Conservation (phyloP, 1,284 basidiomycete genomes). For the Cerioporus squamosus region DNA sequence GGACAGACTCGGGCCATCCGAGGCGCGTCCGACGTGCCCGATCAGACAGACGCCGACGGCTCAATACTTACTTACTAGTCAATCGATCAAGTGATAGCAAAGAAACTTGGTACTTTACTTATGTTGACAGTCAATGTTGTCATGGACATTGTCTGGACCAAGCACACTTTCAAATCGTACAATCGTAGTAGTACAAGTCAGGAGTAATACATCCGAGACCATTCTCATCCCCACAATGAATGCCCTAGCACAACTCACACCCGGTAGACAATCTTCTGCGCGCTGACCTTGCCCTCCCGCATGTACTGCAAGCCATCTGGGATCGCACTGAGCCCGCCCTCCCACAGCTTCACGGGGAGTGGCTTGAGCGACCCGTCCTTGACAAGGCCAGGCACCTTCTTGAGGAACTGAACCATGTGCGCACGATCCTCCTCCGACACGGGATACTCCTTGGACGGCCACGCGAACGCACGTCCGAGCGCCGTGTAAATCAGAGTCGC, state of each 20-base stretch:
- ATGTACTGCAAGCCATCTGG: constrained; percentile 29
- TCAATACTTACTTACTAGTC: no score
- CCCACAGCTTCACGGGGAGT: constrained; percentile 25
- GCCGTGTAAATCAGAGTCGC: constrained; percentile 27
- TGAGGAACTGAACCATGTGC: constrained; percentile 28
- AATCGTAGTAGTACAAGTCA: no score
- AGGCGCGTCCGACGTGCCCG: no score
- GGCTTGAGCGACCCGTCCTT: constrained; percentile 22
- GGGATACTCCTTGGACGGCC: constrained; percentile 8
- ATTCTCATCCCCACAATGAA: no score
- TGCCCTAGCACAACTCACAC: background rate
- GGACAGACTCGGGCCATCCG: no score
- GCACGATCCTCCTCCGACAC: constrained; percentile 19
- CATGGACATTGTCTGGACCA: no score
- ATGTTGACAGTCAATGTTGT: no score
- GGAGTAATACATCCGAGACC: no score
- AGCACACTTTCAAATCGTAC: no score
- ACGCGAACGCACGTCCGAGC: constrained; percentile 23
- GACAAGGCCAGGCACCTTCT: constrained; percentile 26
- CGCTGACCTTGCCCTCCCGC: constrained; percentile 29
- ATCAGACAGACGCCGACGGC: no score
- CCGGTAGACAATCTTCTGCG: constrained; percentile 31
- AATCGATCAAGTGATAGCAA: no score
- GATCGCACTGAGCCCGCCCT: constrained; percentile 26
- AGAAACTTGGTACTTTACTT: no score